Conservation (phyloP, 306 rosid species). For the Inga leiocalycina region DNA sequence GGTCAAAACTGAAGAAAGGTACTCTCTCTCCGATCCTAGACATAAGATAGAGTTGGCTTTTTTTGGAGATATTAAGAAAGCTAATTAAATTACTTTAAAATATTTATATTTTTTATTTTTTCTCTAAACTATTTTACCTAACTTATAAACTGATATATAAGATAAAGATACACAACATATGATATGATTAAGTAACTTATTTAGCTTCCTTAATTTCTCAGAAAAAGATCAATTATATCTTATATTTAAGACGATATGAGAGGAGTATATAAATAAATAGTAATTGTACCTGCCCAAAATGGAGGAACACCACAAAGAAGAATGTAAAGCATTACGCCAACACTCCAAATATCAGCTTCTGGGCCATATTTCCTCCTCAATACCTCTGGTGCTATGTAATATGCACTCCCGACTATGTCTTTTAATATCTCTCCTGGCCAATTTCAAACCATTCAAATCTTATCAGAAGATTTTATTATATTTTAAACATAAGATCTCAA, state of each 20-base stretch:
- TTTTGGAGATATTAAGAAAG: too few species aligned
- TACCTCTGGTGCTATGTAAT: slow-evolving; percentile 97
- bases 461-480: not conserved
- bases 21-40: accelerated
- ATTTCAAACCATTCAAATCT: not conserved
- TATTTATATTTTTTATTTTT: too few species aligned
- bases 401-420: slow-evolving; percentile 92
- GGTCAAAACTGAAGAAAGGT: not conserved
- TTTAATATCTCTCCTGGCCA: slow-evolving; percentile 79
- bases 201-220: too few species aligned
- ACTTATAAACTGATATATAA: too few species aligned
- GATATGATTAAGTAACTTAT: too few species aligned
- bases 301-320: slow-evolving; percentile 94
- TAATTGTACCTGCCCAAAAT: slow-evolving; percentile 81
- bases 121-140: too few species aligned
- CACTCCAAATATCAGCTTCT: slow-evolving; percentile 97
- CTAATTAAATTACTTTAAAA: too few species aligned
- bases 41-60: too few species aligned
- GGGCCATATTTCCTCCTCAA: slow-evolving; percentile 91
- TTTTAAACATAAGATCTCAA: too few species aligned
- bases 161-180: too few species aligned
- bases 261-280: slow-evolving; percentile 12
- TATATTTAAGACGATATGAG: too few species aligned
- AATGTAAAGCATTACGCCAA: slow-evolving; percentile 93
- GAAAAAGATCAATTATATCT: too few species aligned